These are phyloP conservation scores for Ilyonectria sp. DNA, from an alignment of 2,329 filamentous ascomycete species.

Conservation along the genomic window DNA sequence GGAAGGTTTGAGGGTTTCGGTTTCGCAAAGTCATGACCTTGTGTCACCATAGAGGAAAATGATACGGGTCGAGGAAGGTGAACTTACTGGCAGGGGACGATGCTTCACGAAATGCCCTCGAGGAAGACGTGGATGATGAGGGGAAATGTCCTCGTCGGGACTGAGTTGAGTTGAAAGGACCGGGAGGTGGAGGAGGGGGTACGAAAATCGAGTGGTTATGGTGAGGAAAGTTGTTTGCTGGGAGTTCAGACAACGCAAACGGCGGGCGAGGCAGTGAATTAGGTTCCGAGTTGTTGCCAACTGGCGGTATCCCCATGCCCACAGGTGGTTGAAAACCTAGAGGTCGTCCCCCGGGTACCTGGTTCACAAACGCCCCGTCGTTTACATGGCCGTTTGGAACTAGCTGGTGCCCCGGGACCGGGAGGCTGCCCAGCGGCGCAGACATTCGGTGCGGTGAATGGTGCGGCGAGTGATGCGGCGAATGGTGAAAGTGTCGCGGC, in stretches of 20 bases:
- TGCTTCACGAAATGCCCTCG: constrained; percentile 38
- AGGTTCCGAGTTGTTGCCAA: constrained; percentile 38
- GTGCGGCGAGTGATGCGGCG: constrained; percentile 22
- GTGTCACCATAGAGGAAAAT: constrained; percentile 6
- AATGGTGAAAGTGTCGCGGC: constrained; percentile 34
- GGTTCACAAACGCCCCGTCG: constrained; percentile 43
- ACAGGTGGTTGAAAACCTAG: constrained; percentile 38
- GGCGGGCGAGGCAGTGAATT: constrained; percentile 42
- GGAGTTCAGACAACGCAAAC: constrained; percentile 37
- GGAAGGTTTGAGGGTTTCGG: background rate
- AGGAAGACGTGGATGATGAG: constrained; percentile 33
- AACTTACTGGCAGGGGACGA: constrained; percentile 44
- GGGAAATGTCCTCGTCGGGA: constrained; percentile 37
- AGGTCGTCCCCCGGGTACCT: constrained; percentile 38
- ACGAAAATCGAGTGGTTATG: constrained; percentile 37
- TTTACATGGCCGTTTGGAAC: constrained; percentile 24
- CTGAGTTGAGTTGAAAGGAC: constrained; percentile 32
- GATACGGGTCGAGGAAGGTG: background rate
- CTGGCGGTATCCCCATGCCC: constrained; percentile 33
- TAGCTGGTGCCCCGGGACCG: constrained; percentile 7
- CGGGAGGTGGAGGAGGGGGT: constrained; percentile 38
- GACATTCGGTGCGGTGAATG: constrained; percentile 23
- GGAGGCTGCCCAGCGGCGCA: background rate
- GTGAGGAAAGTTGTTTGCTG: constrained; percentile 38
- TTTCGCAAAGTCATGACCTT: constrained; percentile 19